Evolutionary conservation across 2,329 filamentous ascomycete species (phyloP).

Genomic region (Tolypocladium ovalisporum): DNA sequence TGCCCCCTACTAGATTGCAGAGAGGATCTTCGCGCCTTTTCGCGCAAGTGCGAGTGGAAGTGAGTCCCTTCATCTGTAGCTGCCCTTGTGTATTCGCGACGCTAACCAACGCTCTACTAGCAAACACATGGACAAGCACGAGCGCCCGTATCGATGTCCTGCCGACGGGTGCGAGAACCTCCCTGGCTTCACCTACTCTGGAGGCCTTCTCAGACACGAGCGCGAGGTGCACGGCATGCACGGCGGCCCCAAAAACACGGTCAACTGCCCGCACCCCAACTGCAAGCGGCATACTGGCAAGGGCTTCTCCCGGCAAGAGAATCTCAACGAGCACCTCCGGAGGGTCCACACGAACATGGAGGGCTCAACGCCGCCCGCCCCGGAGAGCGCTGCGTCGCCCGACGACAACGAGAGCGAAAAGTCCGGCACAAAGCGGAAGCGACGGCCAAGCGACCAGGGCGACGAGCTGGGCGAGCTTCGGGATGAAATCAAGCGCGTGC

Average conservation of each 20-base stretch:
- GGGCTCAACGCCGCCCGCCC: conserved; percentile 20
- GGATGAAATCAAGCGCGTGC: conserved; percentile 55
- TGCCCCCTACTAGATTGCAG: conserved; percentile 64
- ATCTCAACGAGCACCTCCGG: conserved; percentile 84
- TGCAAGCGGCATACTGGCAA: conserved; percentile 85
- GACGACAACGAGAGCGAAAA: conserved; percentile 38
- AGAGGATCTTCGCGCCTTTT: conserved; percentile 55
- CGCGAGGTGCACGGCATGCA: conserved; percentile 89
- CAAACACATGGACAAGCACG: conserved; percentile 98
- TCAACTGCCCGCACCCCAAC: conserved; percentile 75
- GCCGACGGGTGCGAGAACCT: conserved; percentile 81
- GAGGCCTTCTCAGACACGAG: conserved; percentile 79
- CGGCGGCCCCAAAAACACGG: conserved; percentile 74
- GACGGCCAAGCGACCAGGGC: conserved; percentile 18
- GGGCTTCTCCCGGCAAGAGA: conserved; percentile 88
- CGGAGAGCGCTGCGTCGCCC: conserved; percentile 24
- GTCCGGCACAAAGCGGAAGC: conserved; percentile 37
- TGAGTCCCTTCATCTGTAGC: conserved; percentile 32
- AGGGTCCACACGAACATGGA: conserved; percentile 62
- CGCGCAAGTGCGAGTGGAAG: conserved; percentile 89
- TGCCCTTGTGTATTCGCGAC: no score
- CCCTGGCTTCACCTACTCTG: conserved; percentile 89
- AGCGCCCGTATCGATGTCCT: conserved; percentile 79
- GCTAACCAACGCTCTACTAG: conserved; percentile 29
- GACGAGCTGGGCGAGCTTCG: conserved; percentile 45